Conservation (phyloP, 2,329 filamentous ascomycete species). For the Alternaria panax region DNA sequence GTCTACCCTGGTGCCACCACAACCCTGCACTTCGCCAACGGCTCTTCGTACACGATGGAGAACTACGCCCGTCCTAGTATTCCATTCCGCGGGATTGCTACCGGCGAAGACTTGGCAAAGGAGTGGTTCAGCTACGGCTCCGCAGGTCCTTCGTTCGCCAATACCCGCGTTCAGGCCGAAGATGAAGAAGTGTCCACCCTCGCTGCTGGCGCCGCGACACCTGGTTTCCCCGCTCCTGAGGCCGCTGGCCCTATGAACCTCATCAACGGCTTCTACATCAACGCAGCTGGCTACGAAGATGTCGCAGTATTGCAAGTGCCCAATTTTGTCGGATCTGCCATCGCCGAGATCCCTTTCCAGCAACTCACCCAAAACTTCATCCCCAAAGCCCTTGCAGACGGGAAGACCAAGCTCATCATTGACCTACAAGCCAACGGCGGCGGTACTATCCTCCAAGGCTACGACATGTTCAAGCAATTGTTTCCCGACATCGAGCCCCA, state of each 20-base stretch:
- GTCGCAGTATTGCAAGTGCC: slow-evolving; percentile 55
- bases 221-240: slow-evolving; percentile 55
- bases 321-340: slow-evolving; percentile 47
- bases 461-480: slow-evolving; percentile 67
- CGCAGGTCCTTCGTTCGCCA: neutral
- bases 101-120: slow-evolving; percentile 51
- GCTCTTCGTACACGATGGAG: slow-evolving; percentile 48
- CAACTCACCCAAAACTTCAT: slow-evolving; percentile 52
- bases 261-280: slow-evolving; percentile 57
- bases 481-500: slow-evolving; percentile 61
- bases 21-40: slow-evolving; percentile 56
- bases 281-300: slow-evolving; percentile 53
- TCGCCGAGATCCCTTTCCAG: slow-evolving; percentile 47
- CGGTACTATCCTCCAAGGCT: slow-evolving; percentile 65
- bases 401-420: slow-evolving; percentile 67
- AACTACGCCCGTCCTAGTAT: slow-evolving; percentile 54
- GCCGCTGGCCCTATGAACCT: slow-evolving; percentile 49
- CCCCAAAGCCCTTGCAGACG: slow-evolving; percentile 53
- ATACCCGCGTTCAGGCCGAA: slow-evolving; percentile 1
- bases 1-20: slow-evolving; percentile 55
- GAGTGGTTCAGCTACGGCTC: slow-evolving; percentile 47
- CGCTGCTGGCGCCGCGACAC: slow-evolving; percentile 30
- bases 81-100: slow-evolving; percentile 51
- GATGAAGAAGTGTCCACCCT: slow-evolving; percentile 10
- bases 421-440: slow-evolving; percentile 67